Base-by-base conservation (phyloP, 1,284 basidiomycete species). In the Ceratobasidium sp. region DNA sequence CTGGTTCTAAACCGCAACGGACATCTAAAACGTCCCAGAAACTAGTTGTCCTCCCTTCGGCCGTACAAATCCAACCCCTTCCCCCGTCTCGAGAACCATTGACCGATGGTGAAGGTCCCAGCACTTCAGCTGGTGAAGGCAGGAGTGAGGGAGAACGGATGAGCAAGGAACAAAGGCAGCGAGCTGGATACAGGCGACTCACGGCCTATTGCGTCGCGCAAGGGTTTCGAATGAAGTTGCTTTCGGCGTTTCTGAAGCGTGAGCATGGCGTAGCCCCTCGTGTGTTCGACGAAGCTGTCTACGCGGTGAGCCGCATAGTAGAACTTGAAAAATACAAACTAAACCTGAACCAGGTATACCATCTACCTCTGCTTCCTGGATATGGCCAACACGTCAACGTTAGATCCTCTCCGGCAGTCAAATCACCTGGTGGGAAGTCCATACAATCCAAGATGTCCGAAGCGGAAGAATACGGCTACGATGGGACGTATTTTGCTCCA, bases 11-110 rank as follows among this genome's bases (percentile, higher is more conserved):
- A 86, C 85, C 92, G 78, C 86, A 95, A 85, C 90, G 97, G 64
- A 94, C 95, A 0, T 96, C 95, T 18, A 98, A 98, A 87, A 96
- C 94, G 0, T 94, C 93, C 0, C 95, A 97, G 82, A 96, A 95
- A 83, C 95, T 97, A 81, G 96, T 98, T 6, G 89, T 97, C 26
- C 90, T 98, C 13, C 97, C 97, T 0, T 95, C 95, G 66, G 96
- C 93, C 67, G 95, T 95, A 2, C 97, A 98, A 85, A 95, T 96
- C 0, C 93, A 92, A 78, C 94, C 96, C 0, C 86, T 96, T 5
- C 89, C 89, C 5, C 87, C 89, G 4, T 84, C 79, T 42, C 72
- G 76, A 15, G 78, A 72, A 51, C 60, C 77, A 33, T 33, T 56
- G 18, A n/a, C 70, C 13, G 73, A 81, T 13, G 82, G 82, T 12